Evolutionary conservation across 2,329 filamentous ascomycete genomes (phyloP).

Genomic region (Didymosphaeria variabile): DNA sequence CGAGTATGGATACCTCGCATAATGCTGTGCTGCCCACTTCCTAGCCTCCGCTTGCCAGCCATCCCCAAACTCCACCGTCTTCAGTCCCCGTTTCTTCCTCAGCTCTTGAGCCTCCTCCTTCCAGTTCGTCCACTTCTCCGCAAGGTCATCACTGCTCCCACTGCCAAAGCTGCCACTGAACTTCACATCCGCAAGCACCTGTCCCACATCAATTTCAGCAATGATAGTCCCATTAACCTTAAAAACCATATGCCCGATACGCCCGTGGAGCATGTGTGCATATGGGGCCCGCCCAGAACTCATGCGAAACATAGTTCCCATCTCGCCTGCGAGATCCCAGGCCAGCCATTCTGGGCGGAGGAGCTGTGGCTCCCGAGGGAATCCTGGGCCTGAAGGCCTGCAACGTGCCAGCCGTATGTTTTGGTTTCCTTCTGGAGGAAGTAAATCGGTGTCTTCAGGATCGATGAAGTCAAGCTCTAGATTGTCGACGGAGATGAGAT

Average conservation of each 20-base stretch:
- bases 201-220: conserved; percentile 6
- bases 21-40: neutral
- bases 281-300: conserved; percentile 1
- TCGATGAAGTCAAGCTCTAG: conserved; percentile 15
- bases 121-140: conserved; percentile 3
- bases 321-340: neutral
- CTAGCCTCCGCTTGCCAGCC: conserved; percentile 10
- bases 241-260: conserved; percentile 8
- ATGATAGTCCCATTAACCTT: conserved; percentile 10
- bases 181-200: conserved; percentile 10
- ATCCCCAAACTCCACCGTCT: neutral
- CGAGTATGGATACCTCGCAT: neutral
- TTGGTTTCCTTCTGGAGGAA: neutral
- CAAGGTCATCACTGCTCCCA: neutral
- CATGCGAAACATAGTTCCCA: neutral
- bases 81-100: conserved; percentile 7
- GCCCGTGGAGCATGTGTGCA: conserved; percentile 7
- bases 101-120: conserved; percentile 5
- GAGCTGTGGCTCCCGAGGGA: neutral
- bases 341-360: conserved; percentile 13
- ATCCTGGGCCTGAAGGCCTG: neutral
- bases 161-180: conserved; percentile 11
- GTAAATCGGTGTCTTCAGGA: conserved; percentile 4
- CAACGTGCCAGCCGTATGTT: neutral
- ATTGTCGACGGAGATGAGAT: neutral